Evolutionary conservation across 768 basidiomycete genomes (phyloP).

Genomic region (Roridomyces roridus): DNA sequence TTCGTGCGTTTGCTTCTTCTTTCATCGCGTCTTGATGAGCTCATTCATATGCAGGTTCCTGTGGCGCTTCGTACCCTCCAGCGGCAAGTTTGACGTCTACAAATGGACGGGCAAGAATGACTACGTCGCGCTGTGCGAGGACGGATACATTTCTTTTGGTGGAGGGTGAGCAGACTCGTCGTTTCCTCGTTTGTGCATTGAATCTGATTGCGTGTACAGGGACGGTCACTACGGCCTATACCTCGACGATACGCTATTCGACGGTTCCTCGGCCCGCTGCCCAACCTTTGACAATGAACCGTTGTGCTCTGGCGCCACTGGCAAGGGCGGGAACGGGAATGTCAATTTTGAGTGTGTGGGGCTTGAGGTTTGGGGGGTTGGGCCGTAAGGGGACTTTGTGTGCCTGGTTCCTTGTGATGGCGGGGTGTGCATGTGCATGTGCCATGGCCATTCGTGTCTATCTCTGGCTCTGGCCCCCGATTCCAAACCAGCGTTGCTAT

Average conservation of each 20-base stretch:
- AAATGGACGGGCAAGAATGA: slow-evolving; percentile 89
- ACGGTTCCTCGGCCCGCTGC: slow-evolving; percentile 85
- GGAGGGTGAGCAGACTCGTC: slow-evolving; percentile 72
- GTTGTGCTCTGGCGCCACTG: slow-evolving; percentile 61
- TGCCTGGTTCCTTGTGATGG: too few relatives aligned
- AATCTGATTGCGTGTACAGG: slow-evolving; percentile 40
- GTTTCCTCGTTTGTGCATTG: not conserved
- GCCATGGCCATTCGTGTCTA: too few relatives aligned
- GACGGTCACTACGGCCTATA: slow-evolving; percentile 91
- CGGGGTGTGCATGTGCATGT: not conserved
- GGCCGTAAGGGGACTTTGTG: slow-evolving; percentile 40
- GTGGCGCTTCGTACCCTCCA: slow-evolving; percentile 60
- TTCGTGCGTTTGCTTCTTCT: slow-evolving; percentile 56
- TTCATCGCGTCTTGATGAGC: not conserved
- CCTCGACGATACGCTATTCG: slow-evolving; percentile 79
- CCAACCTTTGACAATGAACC: slow-evolving; percentile 90
- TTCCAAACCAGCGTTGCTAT: too few relatives aligned
- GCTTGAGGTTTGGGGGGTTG: slow-evolving; percentile 89
- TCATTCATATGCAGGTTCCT: slow-evolving; percentile 60
- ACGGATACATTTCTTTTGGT: slow-evolving; percentile 83
- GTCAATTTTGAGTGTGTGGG: slow-evolving; percentile 90
- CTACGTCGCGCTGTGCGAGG: slow-evolving; percentile 88
- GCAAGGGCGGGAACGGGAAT: slow-evolving; percentile 51
- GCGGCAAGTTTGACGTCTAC: slow-evolving; percentile 62
- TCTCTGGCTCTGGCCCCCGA: too few relatives aligned